phyloP scores from a whole-genome alignment of 768 basidiomycete genomes.

The Coprinopsis cinerea region DNA sequence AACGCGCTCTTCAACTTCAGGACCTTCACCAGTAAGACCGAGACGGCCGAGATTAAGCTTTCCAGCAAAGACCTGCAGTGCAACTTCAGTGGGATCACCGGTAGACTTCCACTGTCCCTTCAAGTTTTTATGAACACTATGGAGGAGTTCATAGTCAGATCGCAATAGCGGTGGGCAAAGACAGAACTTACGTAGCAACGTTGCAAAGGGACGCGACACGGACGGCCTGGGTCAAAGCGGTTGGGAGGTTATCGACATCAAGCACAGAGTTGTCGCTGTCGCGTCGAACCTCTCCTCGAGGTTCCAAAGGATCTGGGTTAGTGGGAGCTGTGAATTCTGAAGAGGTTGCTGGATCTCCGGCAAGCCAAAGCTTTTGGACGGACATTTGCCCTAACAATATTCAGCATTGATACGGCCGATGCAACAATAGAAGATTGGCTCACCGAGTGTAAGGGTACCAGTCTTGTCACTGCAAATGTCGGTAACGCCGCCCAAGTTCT shows the following conservation, averaged over 20 bases:
- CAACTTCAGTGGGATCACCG: constrained; percentile 54
- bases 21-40: constrained; percentile 20
- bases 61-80: constrained; percentile 48
- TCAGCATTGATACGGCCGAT: not conserved
- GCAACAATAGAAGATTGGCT: not conserved
- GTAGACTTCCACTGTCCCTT: constrained; percentile 42
- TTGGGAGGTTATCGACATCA: constrained; percentile 14
- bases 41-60: constrained; percentile 39
- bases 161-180: not conserved
- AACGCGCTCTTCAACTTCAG: constrained; percentile 14
- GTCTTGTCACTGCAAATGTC: constrained; percentile 62
- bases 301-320: constrained; percentile 27
- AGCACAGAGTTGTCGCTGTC: constrained; percentile 19
- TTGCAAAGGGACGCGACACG: constrained; percentile 32
- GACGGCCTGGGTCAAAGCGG: constrained; percentile 24
- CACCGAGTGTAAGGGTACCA: constrained; percentile 47
- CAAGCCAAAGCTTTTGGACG: constrained; percentile 34
- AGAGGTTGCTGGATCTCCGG: constrained; percentile 19
- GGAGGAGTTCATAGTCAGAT: not conserved
- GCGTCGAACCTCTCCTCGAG: constrained; percentile 21
- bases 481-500: constrained; percentile 52
- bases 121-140: constrained; percentile 29
- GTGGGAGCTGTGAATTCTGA: constrained; percentile 28
- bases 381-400: constrained; percentile 32
- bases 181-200: constrained; percentile 26